Base-by-base conservation (phyloP, 768 basidiomycete species). In the Lactifluus volemus region DNA sequence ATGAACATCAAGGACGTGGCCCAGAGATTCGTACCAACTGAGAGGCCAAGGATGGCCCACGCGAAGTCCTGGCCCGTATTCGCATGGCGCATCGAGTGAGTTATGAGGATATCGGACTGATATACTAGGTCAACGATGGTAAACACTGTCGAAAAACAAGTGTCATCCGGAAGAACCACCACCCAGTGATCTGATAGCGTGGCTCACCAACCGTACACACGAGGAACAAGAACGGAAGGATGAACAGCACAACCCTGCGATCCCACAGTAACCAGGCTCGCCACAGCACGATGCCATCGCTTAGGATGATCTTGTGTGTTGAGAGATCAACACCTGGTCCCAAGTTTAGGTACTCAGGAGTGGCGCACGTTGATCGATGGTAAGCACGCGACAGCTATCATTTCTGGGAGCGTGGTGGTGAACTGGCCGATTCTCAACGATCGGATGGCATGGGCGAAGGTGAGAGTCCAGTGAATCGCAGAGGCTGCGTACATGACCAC, bases 181-280 rank as follows among this genome's bases (percentile, higher is more conserved):
- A n/a, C 4, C 9, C 4, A 5, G 21, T 11, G n/a, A 29, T 48
- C 44, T 29, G 39, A 36, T 25, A 17, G n/a, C n/a, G 47, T 45
- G n/a, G 38, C 58, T 45, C 36, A 59, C 58, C 34, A 5, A 59
- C 11, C 4, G 51, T 59, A 25, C 51, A 38, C n/a, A 48, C n/a
- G 45, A 59, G 58, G 29, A 19, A 48, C 11, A 53, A 29, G 25
- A 53, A 10, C 1, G 45, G 52, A n/a, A 51, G 36, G 3, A 53
- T 19, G 25, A 59, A 53, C 17, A 53, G 2, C 9, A 4, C 7
- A 25, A 9, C n/a, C 29, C 58, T 52, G 25, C 44, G 52, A 14
- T 53, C 42, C 58, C 58, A 59, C 36, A 59, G 17, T 21, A 53
- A 38, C 60, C 60, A 61, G 5, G 53, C 60, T 42, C 54, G 60